Conservation (phyloP, 345 rosid genomes). For the Acer yangbiense region DNA sequence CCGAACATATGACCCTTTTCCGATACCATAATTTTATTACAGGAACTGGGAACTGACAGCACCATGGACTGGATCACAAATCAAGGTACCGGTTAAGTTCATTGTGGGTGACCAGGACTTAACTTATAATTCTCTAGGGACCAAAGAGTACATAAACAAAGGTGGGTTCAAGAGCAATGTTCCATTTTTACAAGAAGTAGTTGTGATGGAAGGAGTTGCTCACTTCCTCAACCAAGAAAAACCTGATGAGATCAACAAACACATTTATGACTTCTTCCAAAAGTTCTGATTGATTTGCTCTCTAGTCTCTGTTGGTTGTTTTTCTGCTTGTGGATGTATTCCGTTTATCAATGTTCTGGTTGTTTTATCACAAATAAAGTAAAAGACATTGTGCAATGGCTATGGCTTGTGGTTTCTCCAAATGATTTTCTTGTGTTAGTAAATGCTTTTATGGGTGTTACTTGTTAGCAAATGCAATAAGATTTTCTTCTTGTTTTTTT, state of each 20-base stretch:
- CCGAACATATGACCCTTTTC: neutral
- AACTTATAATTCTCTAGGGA: constrained; percentile 52
- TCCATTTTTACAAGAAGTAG: constrained; percentile 70
- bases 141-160: constrained; percentile 53
- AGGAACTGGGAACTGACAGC: constrained; percentile 83
- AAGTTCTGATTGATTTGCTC: constrained; percentile 24
- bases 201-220: constrained; percentile 67
- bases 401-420: neutral
- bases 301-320: neutral
- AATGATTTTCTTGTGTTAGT: too few species aligned
- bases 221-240: constrained; percentile 76
- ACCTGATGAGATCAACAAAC: constrained; percentile 59
- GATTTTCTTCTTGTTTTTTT: too few species aligned
- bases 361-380: neutral
- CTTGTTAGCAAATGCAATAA: too few species aligned
- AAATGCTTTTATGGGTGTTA: too few species aligned
- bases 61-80: constrained; percentile 57
- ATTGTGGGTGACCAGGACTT: constrained; percentile 74
- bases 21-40: neutral
- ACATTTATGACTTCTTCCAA: constrained; percentile 57
- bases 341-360: neutral
- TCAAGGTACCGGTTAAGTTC: constrained; percentile 71
- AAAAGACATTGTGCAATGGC: neutral
- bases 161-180: constrained; percentile 60
- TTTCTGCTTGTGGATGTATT: neutral